Conservation (phyloP, 129 eudicot species). For the Smallanthus sonchifolius region DNA sequence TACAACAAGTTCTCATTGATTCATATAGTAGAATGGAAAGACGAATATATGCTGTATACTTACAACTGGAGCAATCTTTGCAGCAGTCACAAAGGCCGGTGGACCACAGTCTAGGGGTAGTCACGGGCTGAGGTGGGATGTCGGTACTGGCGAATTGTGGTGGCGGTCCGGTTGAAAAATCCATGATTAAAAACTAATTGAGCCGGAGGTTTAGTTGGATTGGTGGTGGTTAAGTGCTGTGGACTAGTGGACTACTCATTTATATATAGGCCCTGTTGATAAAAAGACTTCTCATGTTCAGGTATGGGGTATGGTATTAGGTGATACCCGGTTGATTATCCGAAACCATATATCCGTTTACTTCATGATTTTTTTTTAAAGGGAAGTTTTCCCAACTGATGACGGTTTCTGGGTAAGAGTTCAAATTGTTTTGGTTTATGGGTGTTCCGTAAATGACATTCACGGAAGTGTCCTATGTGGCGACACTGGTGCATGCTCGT, state of each 20-base stretch:
- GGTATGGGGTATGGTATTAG: no score
- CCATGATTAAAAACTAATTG: neutral
- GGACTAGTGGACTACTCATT: neutral
- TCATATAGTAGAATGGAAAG: neutral
- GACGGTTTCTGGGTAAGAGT: no score
- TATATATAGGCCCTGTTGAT: no score
- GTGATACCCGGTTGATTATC: no score
- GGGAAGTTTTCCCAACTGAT: no score
- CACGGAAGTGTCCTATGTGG: no score
- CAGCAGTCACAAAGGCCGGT: slow-evolving; percentile 56
- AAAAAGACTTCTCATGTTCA: no score
- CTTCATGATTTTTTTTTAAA: no score
- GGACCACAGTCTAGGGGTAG: slow-evolving; percentile 33
- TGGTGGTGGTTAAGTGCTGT: neutral
- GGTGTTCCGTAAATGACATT: no score
- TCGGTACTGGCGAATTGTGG: slow-evolving; percentile 2
- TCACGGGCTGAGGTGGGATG: slow-evolving; percentile 5
- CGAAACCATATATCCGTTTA: no score
- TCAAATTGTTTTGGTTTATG: no score
- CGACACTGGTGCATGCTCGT: no score
- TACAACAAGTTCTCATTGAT: neutral
- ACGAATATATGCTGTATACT: slow-evolving; percentile 11
- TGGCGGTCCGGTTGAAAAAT: neutral
- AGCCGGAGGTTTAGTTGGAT: neutral
- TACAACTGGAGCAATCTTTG: slow-evolving; percentile 50